Evolutionary conservation across 2,329 filamentous ascomycete species (phyloP).

Genomic region (Apiospora saccharicola): DNA sequence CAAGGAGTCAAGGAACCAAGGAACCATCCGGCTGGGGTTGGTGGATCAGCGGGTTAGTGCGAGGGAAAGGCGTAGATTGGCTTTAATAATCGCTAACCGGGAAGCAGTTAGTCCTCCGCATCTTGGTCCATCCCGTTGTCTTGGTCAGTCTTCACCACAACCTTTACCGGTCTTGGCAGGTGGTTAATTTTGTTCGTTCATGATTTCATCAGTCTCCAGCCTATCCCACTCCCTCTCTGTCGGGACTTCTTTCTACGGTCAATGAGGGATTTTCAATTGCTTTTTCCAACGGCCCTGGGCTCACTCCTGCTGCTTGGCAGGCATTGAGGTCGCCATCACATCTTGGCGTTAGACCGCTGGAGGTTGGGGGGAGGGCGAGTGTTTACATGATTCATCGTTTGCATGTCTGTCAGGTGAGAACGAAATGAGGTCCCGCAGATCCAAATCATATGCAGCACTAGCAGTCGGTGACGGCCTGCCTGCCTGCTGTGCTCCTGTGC

Average conservation of each 20-base stretch:
- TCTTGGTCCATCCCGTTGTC: constrained; percentile 18
- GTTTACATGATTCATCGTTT: constrained; percentile 11
- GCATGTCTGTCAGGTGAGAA: neutral
- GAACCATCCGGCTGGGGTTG: constrained; percentile 5
- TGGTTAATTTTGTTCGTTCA: neutral
- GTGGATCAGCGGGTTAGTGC: neutral
- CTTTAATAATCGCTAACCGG: neutral
- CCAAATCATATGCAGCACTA: neutral
- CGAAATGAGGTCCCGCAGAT: constrained; percentile 13
- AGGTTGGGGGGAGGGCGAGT: neutral
- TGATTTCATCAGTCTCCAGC: neutral
- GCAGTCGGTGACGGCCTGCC: neutral
- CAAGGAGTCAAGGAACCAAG: neutral
- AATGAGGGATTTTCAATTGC: neutral
- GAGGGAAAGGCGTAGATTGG: constrained; percentile 10
- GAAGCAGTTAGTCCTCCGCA: neutral
- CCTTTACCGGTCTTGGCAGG: constrained; percentile 11
- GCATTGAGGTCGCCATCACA: neutral
- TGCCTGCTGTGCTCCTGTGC: neutral
- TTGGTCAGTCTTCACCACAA: neutral
- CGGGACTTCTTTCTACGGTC: neutral
- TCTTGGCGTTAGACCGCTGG: neutral
- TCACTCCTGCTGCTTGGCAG: neutral
- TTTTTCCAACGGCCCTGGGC: neutral
- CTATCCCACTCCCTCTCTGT: neutral